Percentiles rank a stretch among this genome's conserved stretches.
These are phyloP conservation scores for Mycena capillaripes DNA, from an alignment of 768 basidiomycete species.

Conservation along the genomic window DNA sequence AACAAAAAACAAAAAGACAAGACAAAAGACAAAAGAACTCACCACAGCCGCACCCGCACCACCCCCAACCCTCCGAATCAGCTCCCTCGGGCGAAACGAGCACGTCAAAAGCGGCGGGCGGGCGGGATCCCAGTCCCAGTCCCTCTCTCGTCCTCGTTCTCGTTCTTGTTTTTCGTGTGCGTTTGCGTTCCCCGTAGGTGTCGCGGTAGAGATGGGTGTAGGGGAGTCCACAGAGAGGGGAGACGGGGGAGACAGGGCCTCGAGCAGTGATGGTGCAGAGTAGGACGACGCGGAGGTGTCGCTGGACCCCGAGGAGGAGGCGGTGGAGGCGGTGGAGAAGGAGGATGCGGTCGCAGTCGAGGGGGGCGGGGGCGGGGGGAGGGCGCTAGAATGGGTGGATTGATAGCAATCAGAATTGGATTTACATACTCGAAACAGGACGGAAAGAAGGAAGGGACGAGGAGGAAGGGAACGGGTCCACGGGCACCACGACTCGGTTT, in stretches of 20 bases:
- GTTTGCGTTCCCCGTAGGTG: background rate
- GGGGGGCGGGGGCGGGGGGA: slow-evolving; percentile 30
- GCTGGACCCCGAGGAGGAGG: slow-evolving; percentile 28
- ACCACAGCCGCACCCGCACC: slow-evolving; percentile 3
- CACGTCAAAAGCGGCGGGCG: slow-evolving; percentile 61
- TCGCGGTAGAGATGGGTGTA: background rate
- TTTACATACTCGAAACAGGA: too few relatives aligned
- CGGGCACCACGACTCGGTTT: too few relatives aligned
- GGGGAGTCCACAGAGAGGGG: background rate
- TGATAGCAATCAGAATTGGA: background rate
- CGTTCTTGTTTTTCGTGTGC: slow-evolving; percentile 11
- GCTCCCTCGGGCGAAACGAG: slow-evolving; percentile 63
- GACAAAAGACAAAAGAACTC: background rate
- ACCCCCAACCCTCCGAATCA: slow-evolving; percentile 48
- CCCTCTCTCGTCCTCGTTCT: slow-evolving; percentile 26
- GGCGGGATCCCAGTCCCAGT: slow-evolving; percentile 37
- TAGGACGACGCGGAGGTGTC: too few relatives aligned
- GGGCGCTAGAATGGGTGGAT: background rate
- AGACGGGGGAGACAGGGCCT: too few relatives aligned
- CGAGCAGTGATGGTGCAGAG: too few relatives aligned
- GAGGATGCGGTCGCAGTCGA: too few relatives aligned
- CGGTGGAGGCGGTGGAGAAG: slow-evolving; percentile 26
- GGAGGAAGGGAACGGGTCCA: too few relatives aligned
- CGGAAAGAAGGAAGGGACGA: too few relatives aligned
- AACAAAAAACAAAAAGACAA: background rate